These are phyloP conservation scores for Boletus rufocinnamomeus DNA, from an alignment of 768 basidiomycete species.

Conservation along the genomic window DNA sequence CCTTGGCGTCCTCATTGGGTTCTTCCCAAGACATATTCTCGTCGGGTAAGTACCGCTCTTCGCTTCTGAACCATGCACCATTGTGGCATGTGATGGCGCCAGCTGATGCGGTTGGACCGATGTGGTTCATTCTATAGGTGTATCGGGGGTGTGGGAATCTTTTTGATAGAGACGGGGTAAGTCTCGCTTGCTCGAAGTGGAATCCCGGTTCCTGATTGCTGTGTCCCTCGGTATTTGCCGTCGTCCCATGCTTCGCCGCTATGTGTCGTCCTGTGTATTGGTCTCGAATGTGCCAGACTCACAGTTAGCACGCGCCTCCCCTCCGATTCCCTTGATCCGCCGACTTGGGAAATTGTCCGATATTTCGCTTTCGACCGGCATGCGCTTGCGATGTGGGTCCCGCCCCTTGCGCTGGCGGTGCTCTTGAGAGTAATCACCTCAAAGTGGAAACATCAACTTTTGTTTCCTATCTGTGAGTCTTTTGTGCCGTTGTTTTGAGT, in stretches of 20 bases:
- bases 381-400: slow-evolving; percentile 73
- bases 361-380: slow-evolving; percentile 66
- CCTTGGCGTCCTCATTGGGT: slow-evolving; percentile 85
- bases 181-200: slow-evolving; percentile 16
- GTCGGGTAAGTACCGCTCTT: slow-evolving; percentile 65
- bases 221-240: neutral
- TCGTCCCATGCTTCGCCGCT: neutral
- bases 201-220: slow-evolving; percentile 3
- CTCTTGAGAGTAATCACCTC: slow-evolving; percentile 79
- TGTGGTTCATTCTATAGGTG: slow-evolving; percentile 43
- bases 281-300: slow-evolving; percentile 47
- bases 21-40: slow-evolving; percentile 95
- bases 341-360: slow-evolving; percentile 63
- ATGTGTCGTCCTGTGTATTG: neutral
- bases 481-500: neutral
- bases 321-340: slow-evolving; percentile 68
- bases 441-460: slow-evolving; percentile 80
- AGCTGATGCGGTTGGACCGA: neutral
- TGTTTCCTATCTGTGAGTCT: slow-evolving; percentile 83
- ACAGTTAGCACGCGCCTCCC: slow-evolving; percentile 83
- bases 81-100: neutral
- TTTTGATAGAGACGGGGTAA: slow-evolving; percentile 87
- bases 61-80: slow-evolving; percentile 1
- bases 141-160: slow-evolving; percentile 95
- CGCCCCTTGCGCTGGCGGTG: slow-evolving; percentile 76